Percentiles rank a stretch among this genome's conserved stretches.
phyloP scores from a whole-genome alignment of 768 basidiomycete genomes.

The Russula brevipes region DNA sequence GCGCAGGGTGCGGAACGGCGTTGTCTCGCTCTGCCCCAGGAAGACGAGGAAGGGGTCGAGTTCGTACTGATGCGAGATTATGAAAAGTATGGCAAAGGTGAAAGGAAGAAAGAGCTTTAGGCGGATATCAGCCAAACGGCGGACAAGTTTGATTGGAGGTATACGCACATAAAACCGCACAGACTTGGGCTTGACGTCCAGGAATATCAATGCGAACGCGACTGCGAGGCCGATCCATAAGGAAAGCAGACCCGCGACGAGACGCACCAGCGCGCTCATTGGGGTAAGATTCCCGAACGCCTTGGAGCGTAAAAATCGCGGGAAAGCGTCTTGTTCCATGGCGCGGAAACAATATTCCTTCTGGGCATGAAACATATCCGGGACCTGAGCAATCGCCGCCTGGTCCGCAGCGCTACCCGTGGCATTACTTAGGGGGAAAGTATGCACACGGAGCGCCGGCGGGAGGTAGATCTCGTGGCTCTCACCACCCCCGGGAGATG shows the following conservation, averaged over 20 bases:
- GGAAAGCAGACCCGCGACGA: conserved; percentile 76
- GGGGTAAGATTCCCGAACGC: conserved; percentile 98
- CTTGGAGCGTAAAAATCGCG: conserved; percentile 90
- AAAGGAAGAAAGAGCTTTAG: conserved; percentile 90
- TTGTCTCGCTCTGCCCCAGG: conserved; percentile 90
- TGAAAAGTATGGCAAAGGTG: conserved; percentile 79
- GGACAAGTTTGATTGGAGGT: not conserved
- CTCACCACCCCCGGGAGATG: conserved; percentile 70
- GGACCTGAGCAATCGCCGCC: conserved; percentile 78
- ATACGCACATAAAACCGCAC: conserved; percentile 89
- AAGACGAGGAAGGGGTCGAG: conserved; percentile 95
- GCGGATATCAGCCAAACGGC: conserved; percentile 18
- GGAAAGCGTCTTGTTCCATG: conserved; percentile 94
- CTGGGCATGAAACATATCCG: conserved; percentile 95
- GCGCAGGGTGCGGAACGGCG: conserved; percentile 88
- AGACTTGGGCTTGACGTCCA: conserved; percentile 88
- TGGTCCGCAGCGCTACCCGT: conserved; percentile 66
- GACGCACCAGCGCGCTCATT: conserved; percentile 78
- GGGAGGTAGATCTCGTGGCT: conserved; percentile 99
- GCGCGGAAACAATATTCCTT: conserved; percentile 96
- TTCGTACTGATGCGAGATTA: conserved; percentile 95
- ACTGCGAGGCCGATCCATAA: conserved; percentile 95
- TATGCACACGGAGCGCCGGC: conserved; percentile 83
- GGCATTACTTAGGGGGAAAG: conserved; percentile 80
- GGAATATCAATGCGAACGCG: conserved; percentile 88